Evolutionary conservation across 1,139 yeast species (phyloP).

Genomic region (Lodderomyces oxycetoniae): DNA sequence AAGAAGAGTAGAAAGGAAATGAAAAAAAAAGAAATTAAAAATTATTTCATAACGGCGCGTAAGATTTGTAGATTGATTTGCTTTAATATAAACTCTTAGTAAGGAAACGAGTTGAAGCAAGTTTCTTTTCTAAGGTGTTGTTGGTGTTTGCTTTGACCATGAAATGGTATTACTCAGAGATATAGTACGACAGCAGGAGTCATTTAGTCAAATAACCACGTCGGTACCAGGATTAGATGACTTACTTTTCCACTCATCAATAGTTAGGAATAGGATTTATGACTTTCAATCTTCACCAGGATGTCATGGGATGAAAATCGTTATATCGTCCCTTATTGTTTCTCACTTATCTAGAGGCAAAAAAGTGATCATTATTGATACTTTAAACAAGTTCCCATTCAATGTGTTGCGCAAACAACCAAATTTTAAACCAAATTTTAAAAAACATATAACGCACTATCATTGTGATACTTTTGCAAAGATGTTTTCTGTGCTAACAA

Average conservation of each 20-base stretch:
- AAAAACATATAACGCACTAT: constrained; percentile 8
- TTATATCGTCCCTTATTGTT: constrained; percentile 22
- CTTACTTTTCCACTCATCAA: constrained; percentile 14
- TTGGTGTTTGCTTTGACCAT: not conserved
- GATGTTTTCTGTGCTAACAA: constrained; percentile 11
- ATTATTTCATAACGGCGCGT: no score
- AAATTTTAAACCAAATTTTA: constrained; percentile 15
- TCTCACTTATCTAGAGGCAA: constrained; percentile 24
- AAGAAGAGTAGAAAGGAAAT: no score
- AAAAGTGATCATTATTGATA: constrained; percentile 26
- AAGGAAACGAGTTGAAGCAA: no score
- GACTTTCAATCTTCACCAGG: constrained; percentile 40
- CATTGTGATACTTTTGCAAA: constrained; percentile 28
- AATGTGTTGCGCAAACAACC: constrained; percentile 19
- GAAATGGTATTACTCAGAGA: constrained; percentile 11
- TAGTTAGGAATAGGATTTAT: constrained; percentile 20
- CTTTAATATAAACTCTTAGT: no score
- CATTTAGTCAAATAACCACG: constrained; percentile 18
- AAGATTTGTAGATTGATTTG: no score
- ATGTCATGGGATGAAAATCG: constrained; percentile 21
- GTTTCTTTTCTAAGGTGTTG: no score
- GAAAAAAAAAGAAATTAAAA: no score
- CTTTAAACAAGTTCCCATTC: constrained; percentile 30
- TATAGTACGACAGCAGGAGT: constrained; percentile 10
- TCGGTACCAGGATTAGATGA: constrained; percentile 27